These are phyloP conservation scores for Yarrowia porcina DNA, from an alignment of 805 yeast species.

Conservation along the genomic window DNA sequence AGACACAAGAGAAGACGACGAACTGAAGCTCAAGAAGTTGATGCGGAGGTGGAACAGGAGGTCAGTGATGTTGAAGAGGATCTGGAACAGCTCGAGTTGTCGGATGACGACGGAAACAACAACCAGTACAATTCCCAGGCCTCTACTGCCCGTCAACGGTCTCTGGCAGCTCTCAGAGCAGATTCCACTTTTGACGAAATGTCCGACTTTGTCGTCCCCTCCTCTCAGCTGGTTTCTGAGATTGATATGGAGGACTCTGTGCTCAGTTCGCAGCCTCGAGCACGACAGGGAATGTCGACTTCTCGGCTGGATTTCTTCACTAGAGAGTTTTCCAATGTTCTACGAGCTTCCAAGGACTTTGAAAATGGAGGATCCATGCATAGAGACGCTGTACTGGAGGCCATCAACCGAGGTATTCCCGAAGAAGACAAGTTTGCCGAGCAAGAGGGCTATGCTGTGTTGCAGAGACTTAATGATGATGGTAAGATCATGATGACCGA, in stretches of 20 bases:
- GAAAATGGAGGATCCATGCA: slow-evolving; percentile 47
- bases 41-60: too few relatives aligned
- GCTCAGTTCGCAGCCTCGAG: background rate
- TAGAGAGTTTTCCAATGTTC: slow-evolving; percentile 45
- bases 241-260: background rate
- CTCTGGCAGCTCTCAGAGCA: slow-evolving; percentile 25
- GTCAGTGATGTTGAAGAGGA: slow-evolving; percentile 44
- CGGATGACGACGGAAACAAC: slow-evolving; percentile 22
- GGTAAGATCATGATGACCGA: slow-evolving; percentile 41
- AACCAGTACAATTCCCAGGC: slow-evolving; percentile 41
- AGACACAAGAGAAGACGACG: slow-evolving; percentile 37
- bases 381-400: slow-evolving; percentile 40
- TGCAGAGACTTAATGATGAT: slow-evolving; percentile 38
- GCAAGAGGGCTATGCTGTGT: slow-evolving; percentile 42
- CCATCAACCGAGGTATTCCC: slow-evolving; percentile 45
- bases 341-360: slow-evolving; percentile 49
- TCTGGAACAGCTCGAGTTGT: slow-evolving; percentile 34
- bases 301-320: slow-evolving; percentile 49
- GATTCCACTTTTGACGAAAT: slow-evolving; percentile 13
- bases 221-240: background rate
- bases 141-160: slow-evolving; percentile 34
- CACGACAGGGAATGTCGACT: slow-evolving; percentile 34
- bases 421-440: slow-evolving; percentile 41
- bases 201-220: slow-evolving; percentile 6
- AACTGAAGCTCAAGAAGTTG: slow-evolving; percentile 44